phyloP scores from a whole-genome alignment of 1,284 basidiomycete species.

The Puccinia horiana region DNA sequence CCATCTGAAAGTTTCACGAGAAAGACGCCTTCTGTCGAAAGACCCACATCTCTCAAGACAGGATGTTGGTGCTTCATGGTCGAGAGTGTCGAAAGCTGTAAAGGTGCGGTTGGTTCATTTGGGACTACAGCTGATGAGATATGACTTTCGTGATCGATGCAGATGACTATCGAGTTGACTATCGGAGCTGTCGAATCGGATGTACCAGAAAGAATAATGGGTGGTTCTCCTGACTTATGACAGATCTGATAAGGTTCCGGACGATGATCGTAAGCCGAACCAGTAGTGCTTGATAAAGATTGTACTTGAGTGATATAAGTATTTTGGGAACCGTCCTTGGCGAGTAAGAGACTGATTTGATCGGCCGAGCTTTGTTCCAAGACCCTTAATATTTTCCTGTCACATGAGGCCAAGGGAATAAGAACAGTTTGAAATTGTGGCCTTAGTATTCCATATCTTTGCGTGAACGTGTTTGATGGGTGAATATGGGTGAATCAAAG shows the following conservation, averaged over 20 bases:
- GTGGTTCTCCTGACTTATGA: constrained; percentile 21
- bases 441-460: background rate
- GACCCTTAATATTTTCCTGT: constrained; percentile 21
- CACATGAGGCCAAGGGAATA: background rate
- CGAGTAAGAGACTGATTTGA: constrained; percentile 30
- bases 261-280: constrained; percentile 25
- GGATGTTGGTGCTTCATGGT: constrained; percentile 17
- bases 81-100: constrained; percentile 25
- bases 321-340: constrained; percentile 9
- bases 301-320: constrained; percentile 30
- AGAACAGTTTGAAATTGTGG: background rate
- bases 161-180: constrained; percentile 18
- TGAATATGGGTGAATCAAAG: background rate
- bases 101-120: background rate
- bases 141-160: constrained; percentile 19
- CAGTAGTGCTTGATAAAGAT: constrained; percentile 33
- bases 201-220: constrained; percentile 1
- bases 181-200: background rate
- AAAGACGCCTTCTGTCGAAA: constrained; percentile 28
- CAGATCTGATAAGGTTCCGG: constrained; percentile 6
- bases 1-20: constrained; percentile 33
- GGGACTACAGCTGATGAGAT: constrained; percentile 29
- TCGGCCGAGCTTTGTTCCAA: constrained; percentile 8
- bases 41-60: constrained; percentile 9
- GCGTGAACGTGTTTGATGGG: background rate